A percentile compares a stretch with the other conserved stretches of the same genome.
These are phyloP conservation scores for Glaciozyma antarctica DNA, from an alignment of 768 basidiomycete species.

Conservation along the genomic window DNA sequence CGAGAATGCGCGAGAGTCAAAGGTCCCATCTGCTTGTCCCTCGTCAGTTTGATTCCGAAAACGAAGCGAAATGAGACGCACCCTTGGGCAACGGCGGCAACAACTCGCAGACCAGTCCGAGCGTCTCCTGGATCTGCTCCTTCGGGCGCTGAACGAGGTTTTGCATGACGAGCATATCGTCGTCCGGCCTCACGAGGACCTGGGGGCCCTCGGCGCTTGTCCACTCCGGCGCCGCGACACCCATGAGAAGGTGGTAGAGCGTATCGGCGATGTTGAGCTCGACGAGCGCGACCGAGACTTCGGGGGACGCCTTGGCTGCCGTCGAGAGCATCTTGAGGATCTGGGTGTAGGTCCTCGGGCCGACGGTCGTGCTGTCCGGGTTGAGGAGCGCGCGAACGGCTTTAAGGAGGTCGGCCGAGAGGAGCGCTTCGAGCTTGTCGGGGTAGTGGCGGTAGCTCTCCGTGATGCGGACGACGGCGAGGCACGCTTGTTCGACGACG, in stretches of 20 bases:
- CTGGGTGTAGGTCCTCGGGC: slow-evolving; percentile 53
- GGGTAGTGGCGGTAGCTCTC: slow-evolving; percentile 81
- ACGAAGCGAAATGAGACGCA: slow-evolving; percentile 37
- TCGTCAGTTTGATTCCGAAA: neutral
- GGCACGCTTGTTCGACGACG: slow-evolving; percentile 91
- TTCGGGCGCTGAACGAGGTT: slow-evolving; percentile 92
- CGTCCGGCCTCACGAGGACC: slow-evolving; percentile 39
- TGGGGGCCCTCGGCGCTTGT: slow-evolving; percentile 20
- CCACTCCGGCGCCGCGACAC: slow-evolving; percentile 67
- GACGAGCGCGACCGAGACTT: slow-evolving; percentile 71
- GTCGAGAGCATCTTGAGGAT: slow-evolving; percentile 78
- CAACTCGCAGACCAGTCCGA: slow-evolving; percentile 79
- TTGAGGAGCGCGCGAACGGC: slow-evolving; percentile 32
- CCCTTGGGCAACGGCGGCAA: slow-evolving; percentile 90
- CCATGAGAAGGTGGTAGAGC: slow-evolving; percentile 87
- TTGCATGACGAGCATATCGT: slow-evolving; percentile 97
- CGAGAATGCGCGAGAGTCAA: slow-evolving; percentile 52
- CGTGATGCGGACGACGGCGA: slow-evolving; percentile 86
- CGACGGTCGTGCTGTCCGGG: slow-evolving; percentile 28
- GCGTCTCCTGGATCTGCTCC: slow-evolving; percentile 90
- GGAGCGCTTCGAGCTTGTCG: slow-evolving; percentile 70
- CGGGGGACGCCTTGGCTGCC: slow-evolving; percentile 76
- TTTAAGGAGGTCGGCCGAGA: slow-evolving; percentile 55
- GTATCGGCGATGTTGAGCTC: slow-evolving; percentile 90
- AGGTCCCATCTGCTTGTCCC: slow-evolving; percentile 66